Evolutionary conservation across 2,329 filamentous ascomycete genomes (phyloP).

Genomic region (Pseudophaeomoniella oleicola): DNA sequence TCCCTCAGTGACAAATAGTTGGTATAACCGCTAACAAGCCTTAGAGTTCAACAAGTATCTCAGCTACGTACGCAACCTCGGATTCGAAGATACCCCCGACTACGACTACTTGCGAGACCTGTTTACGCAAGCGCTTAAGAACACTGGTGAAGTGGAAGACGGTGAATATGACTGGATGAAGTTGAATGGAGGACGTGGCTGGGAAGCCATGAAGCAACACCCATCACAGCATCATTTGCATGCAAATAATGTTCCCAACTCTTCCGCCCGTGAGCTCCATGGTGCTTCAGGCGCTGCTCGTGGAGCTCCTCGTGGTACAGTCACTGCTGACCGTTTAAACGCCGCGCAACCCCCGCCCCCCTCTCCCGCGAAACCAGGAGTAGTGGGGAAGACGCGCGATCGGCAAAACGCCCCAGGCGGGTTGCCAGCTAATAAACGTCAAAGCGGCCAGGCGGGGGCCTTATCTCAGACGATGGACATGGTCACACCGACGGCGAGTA

Average conservation of each 20-base stretch:
- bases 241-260: slow-evolving; percentile 62
- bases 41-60: slow-evolving; percentile 97
- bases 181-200: slow-evolving; percentile 82
- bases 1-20: background rate
- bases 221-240: slow-evolving; percentile 61
- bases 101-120: slow-evolving; percentile 96
- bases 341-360: slow-evolving; percentile 80
- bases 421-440: slow-evolving; percentile 54
- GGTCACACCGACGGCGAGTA: slow-evolving; percentile 75
- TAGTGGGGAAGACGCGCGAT: slow-evolving; percentile 49
- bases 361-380: slow-evolving; percentile 64
- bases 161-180: slow-evolving; percentile 99
- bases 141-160: slow-evolving; percentile 85
- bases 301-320: slow-evolving; percentile 44
- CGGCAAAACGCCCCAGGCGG: slow-evolving; percentile 67
- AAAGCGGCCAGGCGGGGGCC: slow-evolving; percentile 55
- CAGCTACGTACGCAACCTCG: slow-evolving; percentile 91
- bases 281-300: slow-evolving; percentile 47
- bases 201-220: slow-evolving; percentile 65
- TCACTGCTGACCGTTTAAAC: slow-evolving; percentile 84
- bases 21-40: slow-evolving; percentile 21
- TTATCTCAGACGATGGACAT: slow-evolving; percentile 48
- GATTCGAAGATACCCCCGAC: slow-evolving; percentile 95
- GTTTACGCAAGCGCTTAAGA: slow-evolving; percentile 91
- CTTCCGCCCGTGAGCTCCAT: slow-evolving; percentile 74